Base-by-base conservation (phyloP, 2,329 filamentous ascomycete genomes). In the Mycocentrospora acerina region DNA sequence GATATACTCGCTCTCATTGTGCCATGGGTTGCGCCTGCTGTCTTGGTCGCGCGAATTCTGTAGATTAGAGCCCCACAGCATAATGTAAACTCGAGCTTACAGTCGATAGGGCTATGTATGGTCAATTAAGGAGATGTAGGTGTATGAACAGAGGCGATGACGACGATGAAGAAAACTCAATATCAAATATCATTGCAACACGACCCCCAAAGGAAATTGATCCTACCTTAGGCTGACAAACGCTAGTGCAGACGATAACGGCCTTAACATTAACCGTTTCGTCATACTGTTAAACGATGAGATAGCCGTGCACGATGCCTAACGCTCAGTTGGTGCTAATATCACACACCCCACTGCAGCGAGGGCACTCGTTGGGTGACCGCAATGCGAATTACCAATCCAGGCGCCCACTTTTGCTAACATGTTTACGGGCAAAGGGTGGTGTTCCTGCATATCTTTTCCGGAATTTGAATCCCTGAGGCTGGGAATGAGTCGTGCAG, bases 1-100 rank as follows among this genome's bases (percentile, higher is more conserved):
- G 10, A 53, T 29, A 17, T 54, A 47, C n/a, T 57, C 40, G 8
- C 49, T 51, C 31, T 64, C 61, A 13, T 54, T 57, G 42, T 68
- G 64, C 64, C 63, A 66, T 28, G 60, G 64, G 25, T 67, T 67
- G 24, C 57, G 49, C 17, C 44, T 49, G 17, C 40, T 53, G 35
- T 61, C 52, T 15, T 50, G 53, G 28, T 60, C 55, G 28, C 39
- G 48, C 15, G 42, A 25, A 27, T 56, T 35, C 25, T 45, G 33
- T 24, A 55, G 37, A 22, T 48, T 38, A 15, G 46, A 45, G 18
- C 57, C 46, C 46, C 56, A 59, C 53, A 59, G 53, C 38, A 50
- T 60, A 27, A 22, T 32, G 30, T 18, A 15, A 24, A 12, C 24
- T 27, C 13, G 24, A 34, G 8, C 8, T 16, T 16, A 9, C 25